Evolutionary conservation across 495 filamentous ascomycete genomes (phyloP), one percentile per base, ranked within the genome.

Genomic region (Penicillium pancosmium): DNA sequence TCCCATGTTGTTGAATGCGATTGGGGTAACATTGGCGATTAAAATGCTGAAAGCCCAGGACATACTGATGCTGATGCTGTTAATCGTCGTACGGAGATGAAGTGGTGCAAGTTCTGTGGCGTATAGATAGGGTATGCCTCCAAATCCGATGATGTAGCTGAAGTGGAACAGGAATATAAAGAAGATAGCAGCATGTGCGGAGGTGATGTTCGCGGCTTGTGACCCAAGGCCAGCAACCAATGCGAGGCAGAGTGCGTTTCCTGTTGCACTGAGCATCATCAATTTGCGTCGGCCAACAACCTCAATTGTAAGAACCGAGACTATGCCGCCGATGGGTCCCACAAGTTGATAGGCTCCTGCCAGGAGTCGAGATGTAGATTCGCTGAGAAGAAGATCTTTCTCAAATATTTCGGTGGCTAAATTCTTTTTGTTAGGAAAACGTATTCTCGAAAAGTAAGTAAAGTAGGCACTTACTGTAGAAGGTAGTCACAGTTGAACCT

Each of bases 121-220:
- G 64, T 82, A 83, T 11, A 83, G 68, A 64, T 80, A 85, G 21
- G 80, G 80, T 53, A 80, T 78, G 6, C 80, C 81, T 2, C 81
- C 68, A 69, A 81, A 85, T 0, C 82, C 82, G 50, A 79, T 69
- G 23, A 80, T 79, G 54, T 82, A 80, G 68, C 80, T 82, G 51
- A 73, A 76, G 59, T 80, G 79, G 68, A 81, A 85, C 6, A 83
- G 59, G 63, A 82, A 83, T 8, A 83, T 67, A 56, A 83, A 84
- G 33, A 76, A 74, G 1, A 78, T 76, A 12, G 76, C 74, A 4
- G 64, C 68, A 31, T 56, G 58, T 7, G 59, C 53, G 18, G 66
- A 60, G 16, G 49, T 16, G 6, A 52, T 47, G 25, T 65, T 69
- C 4, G 34, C 43, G 5, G 36, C 7, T 31, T 60, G 53, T 19